Conservation (phyloP, 73 alveolate genomes). For the Paramecium sonneborni region DNA sequence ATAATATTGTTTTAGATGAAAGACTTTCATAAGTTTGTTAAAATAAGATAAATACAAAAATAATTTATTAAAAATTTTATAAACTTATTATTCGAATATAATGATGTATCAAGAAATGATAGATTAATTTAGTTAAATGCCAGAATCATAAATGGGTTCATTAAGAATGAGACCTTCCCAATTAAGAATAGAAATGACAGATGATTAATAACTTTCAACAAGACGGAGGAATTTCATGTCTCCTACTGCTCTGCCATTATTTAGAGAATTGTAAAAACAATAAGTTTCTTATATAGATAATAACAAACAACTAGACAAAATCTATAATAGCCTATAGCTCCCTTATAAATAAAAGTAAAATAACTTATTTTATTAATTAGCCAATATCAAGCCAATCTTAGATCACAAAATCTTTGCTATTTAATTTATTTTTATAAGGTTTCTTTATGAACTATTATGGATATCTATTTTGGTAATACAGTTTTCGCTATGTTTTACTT, state of each 20-base stretch:
- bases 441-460: slow-evolving; percentile 14
- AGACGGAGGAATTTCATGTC: slow-evolving; percentile 31
- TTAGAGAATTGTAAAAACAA: slow-evolving; percentile 16
- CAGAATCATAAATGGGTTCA: slow-evolving; percentile 47
- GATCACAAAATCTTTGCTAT: not conserved
- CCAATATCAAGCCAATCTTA: not conserved
- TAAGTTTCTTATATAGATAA: not conserved
- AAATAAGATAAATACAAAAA: not conserved
- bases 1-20: not conserved
- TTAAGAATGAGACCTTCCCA: slow-evolving; percentile 49
- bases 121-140: not conserved
- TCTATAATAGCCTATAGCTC: not conserved
- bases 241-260: slow-evolving; percentile 45
- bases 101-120: not conserved
- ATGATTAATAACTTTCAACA: slow-evolving; percentile 37
- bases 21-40: not conserved
- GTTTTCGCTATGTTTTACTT: slow-evolving; percentile 49
- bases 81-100: not conserved
- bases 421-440: slow-evolving; percentile 13
- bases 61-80: not conserved
- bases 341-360: not conserved
- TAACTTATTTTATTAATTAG: not conserved
- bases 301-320: not conserved
- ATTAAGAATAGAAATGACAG: slow-evolving; percentile 12
- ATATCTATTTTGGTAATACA: slow-evolving; percentile 42